Evolutionary conservation across 2,329 filamentous ascomycete genomes (phyloP).

Genomic region (Allantophomopsis cytisporea): DNA sequence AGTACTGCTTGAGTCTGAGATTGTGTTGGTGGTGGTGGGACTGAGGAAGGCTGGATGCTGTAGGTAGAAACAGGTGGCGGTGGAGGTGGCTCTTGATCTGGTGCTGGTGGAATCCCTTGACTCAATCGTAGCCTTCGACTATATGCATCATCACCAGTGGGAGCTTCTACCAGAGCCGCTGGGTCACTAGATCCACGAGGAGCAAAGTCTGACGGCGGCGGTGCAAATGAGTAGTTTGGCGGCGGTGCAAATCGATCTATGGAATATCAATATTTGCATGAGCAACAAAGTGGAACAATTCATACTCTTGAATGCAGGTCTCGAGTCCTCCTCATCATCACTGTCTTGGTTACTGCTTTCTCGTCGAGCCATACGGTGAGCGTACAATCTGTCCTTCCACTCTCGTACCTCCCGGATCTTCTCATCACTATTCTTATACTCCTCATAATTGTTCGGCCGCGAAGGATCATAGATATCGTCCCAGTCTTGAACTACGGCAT

Average conservation of each 20-base stretch:
- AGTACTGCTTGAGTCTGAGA: slow-evolving; percentile 22
- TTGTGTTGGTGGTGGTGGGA: slow-evolving; percentile 19
- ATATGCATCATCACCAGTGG: slow-evolving; percentile 58
- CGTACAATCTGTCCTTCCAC: slow-evolving; percentile 75
- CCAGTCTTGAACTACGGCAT: slow-evolving; percentile 58
- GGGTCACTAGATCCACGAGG: slow-evolving; percentile 24
- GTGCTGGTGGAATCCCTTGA: slow-evolving; percentile 16
- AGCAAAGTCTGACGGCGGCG: slow-evolving; percentile 29
- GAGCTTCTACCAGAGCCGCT: slow-evolving; percentile 36
- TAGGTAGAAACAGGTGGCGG: slow-evolving; percentile 10
- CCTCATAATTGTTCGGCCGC: slow-evolving; percentile 70
- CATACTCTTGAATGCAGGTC: slow-evolving; percentile 29
- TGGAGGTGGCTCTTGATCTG: slow-evolving; percentile 10
- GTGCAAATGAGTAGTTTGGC: slow-evolving; percentile 39
- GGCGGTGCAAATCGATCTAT: slow-evolving; percentile 48
- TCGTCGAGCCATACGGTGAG: slow-evolving; percentile 42
- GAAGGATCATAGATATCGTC: slow-evolving; percentile 82
- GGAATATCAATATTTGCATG: slow-evolving; percentile 5
- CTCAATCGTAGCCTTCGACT: slow-evolving; percentile 46
- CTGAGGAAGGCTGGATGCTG: slow-evolving; percentile 18
- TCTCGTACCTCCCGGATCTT: slow-evolving; percentile 66
- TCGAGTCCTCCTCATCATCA: slow-evolving; percentile 30
- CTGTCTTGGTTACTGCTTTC: slow-evolving; percentile 28
- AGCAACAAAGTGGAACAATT: slow-evolving; percentile 1
- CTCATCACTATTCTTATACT: slow-evolving; percentile 76